Conservation (phyloP, 495 filamentous ascomycete genomes). For the Melanomma pulvis-pyrius region DNA sequence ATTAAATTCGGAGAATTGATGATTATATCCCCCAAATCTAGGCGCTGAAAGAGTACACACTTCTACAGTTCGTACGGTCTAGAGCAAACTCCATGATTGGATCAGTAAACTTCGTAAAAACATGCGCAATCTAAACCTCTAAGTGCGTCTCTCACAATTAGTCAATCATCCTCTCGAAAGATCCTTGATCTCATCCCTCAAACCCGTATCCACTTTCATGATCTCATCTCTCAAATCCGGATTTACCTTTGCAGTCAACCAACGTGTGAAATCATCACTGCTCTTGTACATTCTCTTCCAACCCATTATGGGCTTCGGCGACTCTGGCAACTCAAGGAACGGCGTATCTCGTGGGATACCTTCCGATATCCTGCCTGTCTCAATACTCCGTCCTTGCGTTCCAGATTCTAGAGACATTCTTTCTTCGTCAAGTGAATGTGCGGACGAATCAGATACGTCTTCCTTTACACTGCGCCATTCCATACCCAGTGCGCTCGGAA, state of each 20-base stretch:
- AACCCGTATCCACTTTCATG: background rate
- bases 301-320: background rate
- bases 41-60: too few species aligned
- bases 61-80: too few species aligned
- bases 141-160: background rate
- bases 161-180: background rate
- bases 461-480: constrained; percentile 33
- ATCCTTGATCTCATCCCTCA: background rate
- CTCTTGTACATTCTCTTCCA: background rate
- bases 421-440: background rate
- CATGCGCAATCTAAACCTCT: too few species aligned
- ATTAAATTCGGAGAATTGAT: too few species aligned
- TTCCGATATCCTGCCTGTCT: background rate
- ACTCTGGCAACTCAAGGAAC: background rate
- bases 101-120: background rate
- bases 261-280: background rate
- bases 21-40: too few species aligned
- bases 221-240: background rate
- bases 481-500: constrained; percentile 26
- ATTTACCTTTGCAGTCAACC: background rate
- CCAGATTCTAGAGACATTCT: background rate
- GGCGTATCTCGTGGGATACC: too few species aligned
- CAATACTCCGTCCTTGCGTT: background rate
- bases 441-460: background rate
- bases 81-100: too few species aligned